Percentiles rank a stretch among this genome's conserved stretches.
Evolutionary conservation across 805 yeast genomes (phyloP).

Genomic region (Zygosaccharomyces siamensis): DNA sequence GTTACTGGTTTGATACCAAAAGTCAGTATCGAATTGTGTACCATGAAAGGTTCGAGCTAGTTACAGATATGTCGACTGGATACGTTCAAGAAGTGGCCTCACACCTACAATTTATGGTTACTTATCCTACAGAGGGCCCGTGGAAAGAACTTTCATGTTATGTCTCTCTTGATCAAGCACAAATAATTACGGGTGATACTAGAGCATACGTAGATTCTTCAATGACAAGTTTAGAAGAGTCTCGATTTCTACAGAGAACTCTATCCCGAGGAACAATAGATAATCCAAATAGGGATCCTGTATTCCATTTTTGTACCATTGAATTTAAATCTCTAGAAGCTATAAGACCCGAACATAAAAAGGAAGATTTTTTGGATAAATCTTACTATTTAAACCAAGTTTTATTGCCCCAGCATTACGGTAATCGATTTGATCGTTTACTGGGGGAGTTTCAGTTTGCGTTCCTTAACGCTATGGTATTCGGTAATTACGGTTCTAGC

Average conservation of each 20-base stretch:
- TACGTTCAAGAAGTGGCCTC: conserved; percentile 9
- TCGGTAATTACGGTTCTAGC: conserved; percentile 61
- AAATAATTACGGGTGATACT: not conserved
- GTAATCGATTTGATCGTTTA: conserved; percentile 29
- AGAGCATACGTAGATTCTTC: conserved; percentile 29
- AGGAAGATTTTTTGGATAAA: conserved; percentile 53
- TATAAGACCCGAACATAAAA: conserved; percentile 37
- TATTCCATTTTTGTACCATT: conserved; percentile 22
- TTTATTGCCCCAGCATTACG: conserved; percentile 28
- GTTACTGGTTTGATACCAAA: conserved; percentile 29
- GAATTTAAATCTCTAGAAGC: conserved; percentile 31
- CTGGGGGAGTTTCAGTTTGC: conserved; percentile 53
- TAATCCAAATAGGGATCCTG: conserved; percentile 2
- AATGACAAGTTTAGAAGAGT: conserved; percentile 29
- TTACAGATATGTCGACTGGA: conserved; percentile 7
- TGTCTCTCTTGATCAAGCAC: conserved; percentile 17
- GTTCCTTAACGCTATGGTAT: conserved; percentile 44
- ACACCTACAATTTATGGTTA: conserved; percentile 17
- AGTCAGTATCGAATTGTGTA: conserved; percentile 12
- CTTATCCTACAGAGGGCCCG: conserved; percentile 21
- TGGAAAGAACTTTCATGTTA: conserved; percentile 19
- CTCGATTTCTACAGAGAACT: conserved; percentile 13
- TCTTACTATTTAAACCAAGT: conserved; percentile 50
- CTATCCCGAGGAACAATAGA: conserved; percentile 6
- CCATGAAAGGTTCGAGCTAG: conserved; percentile 16